These are phyloP conservation scores for Nothophytophthora sp. DNA, from an alignment of 352 stramenopile genomes.

Conservation along the genomic window DNA sequence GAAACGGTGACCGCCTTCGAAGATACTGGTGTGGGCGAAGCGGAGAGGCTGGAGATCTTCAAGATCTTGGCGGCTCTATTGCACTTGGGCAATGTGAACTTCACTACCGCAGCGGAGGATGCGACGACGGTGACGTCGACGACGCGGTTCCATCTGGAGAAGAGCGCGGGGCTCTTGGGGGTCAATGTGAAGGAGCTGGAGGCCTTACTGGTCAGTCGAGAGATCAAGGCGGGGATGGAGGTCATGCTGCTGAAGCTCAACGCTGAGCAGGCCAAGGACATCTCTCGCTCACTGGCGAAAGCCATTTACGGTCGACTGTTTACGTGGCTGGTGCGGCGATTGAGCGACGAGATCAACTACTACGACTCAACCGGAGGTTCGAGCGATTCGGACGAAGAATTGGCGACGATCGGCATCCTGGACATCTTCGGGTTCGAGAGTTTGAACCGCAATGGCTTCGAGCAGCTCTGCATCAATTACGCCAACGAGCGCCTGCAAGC, in stretches of 20 bases:
- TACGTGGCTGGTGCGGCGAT: constrained; percentile 91
- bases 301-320: constrained; percentile 97
- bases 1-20: constrained; percentile 78
- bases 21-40: constrained; percentile 61
- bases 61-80: constrained; percentile 90
- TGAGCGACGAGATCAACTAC: constrained; percentile 86
- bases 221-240: constrained; percentile 93
- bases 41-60: constrained; percentile 61
- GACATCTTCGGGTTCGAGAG: constrained; percentile 92
- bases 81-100: constrained; percentile 96
- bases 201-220: constrained; percentile 84
- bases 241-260: constrained; percentile 80
- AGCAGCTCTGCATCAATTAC: constrained; percentile 90
- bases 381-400: constrained; percentile 43
- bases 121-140: constrained; percentile 37
- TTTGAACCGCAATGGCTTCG: constrained; percentile 80
- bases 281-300: constrained; percentile 94
- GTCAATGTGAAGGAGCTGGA: constrained; percentile 83
- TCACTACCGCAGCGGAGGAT: constrained; percentile 53
- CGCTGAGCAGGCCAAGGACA: constrained; percentile 81
- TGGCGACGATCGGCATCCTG: constrained; percentile 83
- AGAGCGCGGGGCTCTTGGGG: constrained; percentile 89
- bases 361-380: constrained; percentile 41
- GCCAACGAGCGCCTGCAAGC: constrained; percentile 83
- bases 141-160: constrained; percentile 56